Evolutionary conservation across 371 early-diverging fungal species (phyloP), one percentile per base, ranked within the genome.

Genomic region (Synchytrium microbalum): DNA sequence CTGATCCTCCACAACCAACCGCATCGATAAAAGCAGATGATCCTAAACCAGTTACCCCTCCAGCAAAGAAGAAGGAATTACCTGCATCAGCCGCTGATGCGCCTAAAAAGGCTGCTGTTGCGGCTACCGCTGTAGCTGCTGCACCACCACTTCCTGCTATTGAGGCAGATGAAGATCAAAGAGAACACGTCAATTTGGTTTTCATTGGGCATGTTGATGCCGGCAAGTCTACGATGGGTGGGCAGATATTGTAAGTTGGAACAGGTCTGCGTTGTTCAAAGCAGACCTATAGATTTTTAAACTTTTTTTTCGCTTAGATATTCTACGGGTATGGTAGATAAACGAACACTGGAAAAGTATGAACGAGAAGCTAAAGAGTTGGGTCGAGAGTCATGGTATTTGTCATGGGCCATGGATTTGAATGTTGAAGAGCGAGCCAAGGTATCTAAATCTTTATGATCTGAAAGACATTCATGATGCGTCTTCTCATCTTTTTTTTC

Each of bases 121-220:
- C n/a, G n/a, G n/a, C n/a, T n/a, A n/a, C n/a, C n/a, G n/a, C n/a
- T n/a, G n/a, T n/a, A n/a, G n/a, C n/a, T n/a, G n/a, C n/a, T n/a
- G n/a, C n/a, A n/a, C n/a, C n/a, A n/a, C n/a, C n/a, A n/a, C n/a
- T n/a, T n/a, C n/a, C n/a, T n/a, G n/a, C n/a, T n/a, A n/a, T n/a
- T n/a, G 86, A 85, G 64, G 73, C 83, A 31, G 71, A 72, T 32
- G 72, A 73, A 24, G 67, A 30, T 2, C 19, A 56, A 25, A 98
- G 94, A 77, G 94, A 95, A 71, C 91, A 92, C 77, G 61, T 94
- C 46, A 96, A 94, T 76, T 86, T 99, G 71, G 92, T 99, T 52
- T 99, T 99, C 75, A 98, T 99, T 70, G 99, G 99, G 54, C 99
- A 99, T 85, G 99, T 99, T 71, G 99, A 99, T 87, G 99, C 99